These are phyloP conservation scores for Prosopis cineraria DNA, from an alignment of 306 rosid species.

Conservation along the genomic window DNA sequence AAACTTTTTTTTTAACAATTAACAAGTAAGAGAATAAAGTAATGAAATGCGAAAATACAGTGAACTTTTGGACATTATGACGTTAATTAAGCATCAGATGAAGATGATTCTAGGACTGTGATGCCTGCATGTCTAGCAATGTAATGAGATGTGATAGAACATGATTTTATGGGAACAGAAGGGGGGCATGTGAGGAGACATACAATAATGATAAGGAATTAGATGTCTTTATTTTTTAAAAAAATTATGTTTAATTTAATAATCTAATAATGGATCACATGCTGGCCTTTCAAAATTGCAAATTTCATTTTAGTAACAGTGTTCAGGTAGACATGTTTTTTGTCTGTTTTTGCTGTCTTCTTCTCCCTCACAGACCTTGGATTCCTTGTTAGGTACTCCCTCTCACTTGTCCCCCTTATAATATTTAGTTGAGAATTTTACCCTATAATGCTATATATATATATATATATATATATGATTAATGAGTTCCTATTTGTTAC, in stretches of 20 bases:
- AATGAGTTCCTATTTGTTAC: too few species aligned
- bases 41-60: not conserved
- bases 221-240: conserved; percentile 5
- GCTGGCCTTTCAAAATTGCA: conserved; percentile 13
- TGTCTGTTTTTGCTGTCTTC: conserved; percentile 1
- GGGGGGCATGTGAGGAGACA: conserved; percentile 46
- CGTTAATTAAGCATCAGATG: not conserved
- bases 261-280: conserved; percentile 42
- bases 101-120: conserved; percentile 35
- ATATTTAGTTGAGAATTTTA: not conserved
- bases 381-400: not conserved
- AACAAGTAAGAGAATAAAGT: not conserved
- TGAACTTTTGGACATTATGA: not conserved
- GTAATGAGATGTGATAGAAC: not conserved
- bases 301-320: not conserved
- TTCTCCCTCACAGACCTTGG: not conserved
- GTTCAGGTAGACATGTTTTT: not conserved
- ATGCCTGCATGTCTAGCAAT: not conserved
- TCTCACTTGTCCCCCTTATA: not conserved
- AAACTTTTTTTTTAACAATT: not conserved
- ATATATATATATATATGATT: too few species aligned
- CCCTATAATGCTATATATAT: too few species aligned
- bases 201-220: conserved; percentile 37
- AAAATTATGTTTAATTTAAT: not conserved
- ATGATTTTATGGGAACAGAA: not conserved